Evolutionary conservation across 2,329 filamentous ascomycete genomes (phyloP).

Genomic region (Colletotrichum eremochloae): DNA sequence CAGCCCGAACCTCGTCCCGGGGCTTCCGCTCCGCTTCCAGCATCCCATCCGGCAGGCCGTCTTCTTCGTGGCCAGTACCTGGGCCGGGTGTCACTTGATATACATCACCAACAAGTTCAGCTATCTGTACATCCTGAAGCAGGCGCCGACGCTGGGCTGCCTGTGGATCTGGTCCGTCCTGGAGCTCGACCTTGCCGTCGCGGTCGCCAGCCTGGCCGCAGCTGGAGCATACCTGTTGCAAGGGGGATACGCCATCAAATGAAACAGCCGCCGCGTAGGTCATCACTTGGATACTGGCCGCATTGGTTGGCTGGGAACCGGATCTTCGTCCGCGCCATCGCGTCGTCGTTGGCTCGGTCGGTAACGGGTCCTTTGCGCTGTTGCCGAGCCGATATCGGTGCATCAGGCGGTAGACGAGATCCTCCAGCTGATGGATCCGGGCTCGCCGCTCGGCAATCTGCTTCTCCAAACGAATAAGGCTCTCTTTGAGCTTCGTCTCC

Average conservation of each 20-base stretch:
- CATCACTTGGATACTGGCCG: conserved; percentile 20
- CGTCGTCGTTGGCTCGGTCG: too few relatives aligned
- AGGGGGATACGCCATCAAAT: conserved; percentile 64
- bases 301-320: too few relatives aligned
- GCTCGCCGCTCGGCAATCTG: conserved; percentile 46
- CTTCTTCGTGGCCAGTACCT: conserved; percentile 73
- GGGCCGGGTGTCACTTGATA: conserved; percentile 82
- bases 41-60: conserved; percentile 66
- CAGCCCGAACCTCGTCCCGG: conserved; percentile 63
- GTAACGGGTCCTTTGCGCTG: too few relatives aligned
- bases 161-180: conserved; percentile 95
- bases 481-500: conserved; percentile 49
- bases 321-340: too few relatives aligned
- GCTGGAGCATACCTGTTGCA: conserved; percentile 61
- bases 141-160: conserved; percentile 87
- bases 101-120: conserved; percentile 82
- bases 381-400: conserved; percentile 41
- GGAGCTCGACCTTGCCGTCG: conserved; percentile 81
- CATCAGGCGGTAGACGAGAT: conserved; percentile 47
- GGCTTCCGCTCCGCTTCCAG: conserved; percentile 62
- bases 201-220: conserved; percentile 66
- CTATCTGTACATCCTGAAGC: conserved; percentile 93
- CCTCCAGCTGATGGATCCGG: conserved; percentile 48
- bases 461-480: conserved; percentile 45
- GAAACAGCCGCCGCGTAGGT: conserved; percentile 21